These are phyloP conservation scores for Craterostigma plantagineum DNA, from an alignment of 257 asterid species.

Conservation along the genomic window DNA sequence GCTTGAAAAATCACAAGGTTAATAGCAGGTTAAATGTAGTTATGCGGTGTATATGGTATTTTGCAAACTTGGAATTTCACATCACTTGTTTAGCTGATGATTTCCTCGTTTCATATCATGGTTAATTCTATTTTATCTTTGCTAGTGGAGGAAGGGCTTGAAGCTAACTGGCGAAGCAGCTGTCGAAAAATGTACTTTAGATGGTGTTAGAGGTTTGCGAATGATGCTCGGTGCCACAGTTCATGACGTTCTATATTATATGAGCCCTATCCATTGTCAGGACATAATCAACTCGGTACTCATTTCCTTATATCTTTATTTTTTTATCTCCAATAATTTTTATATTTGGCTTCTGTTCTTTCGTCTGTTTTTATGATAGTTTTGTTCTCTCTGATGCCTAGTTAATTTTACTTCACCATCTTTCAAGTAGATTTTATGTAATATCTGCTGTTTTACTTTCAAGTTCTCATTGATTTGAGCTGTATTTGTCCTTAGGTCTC, in stretches of 20 bases:
- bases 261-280: constrained; percentile 99
- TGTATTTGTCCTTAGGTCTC: constrained; percentile 49
- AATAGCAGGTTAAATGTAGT: too few species aligned
- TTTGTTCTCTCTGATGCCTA: too few species aligned
- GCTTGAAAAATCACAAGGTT: too few species aligned
- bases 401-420: too few species aligned
- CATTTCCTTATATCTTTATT: constrained; percentile 7
- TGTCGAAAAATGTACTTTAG: constrained; percentile 75
- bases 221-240: constrained; percentile 90
- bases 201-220: constrained; percentile 91
- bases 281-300: constrained; percentile 82
- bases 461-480: constrained; percentile 3
- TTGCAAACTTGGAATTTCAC: too few species aligned
- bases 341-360: constrained; percentile 1
- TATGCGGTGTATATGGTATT: too few species aligned
- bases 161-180: constrained; percentile 85
- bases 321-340: background rate
- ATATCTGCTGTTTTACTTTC: too few species aligned
- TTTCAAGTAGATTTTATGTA: too few species aligned
- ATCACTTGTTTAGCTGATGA: constrained; percentile 6
- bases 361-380: background rate
- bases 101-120: constrained; percentile 5
- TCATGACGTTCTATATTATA: constrained; percentile 91
- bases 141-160: constrained; percentile 93
- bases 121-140: constrained; percentile 11